These are phyloP conservation scores for Thuja plicata DNA, from an alignment of 83 land plant genomes.

Conservation along the genomic window DNA sequence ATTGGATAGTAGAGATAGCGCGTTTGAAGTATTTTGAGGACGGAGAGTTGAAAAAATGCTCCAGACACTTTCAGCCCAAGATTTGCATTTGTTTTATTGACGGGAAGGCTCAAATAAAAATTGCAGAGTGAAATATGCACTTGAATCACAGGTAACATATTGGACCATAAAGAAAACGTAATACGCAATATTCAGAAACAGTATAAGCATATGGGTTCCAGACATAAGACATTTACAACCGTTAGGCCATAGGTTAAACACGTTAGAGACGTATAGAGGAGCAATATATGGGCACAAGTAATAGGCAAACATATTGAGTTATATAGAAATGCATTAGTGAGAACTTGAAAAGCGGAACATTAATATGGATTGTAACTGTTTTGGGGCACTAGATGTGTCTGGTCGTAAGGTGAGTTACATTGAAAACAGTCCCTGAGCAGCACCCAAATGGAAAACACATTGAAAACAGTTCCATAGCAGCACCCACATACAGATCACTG, in stretches of 20 bases:
- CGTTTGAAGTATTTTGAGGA: neutral
- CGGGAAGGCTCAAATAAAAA: neutral
- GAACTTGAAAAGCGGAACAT: neutral
- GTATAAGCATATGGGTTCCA: neutral
- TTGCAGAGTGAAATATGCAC: neutral
- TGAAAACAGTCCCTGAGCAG: neutral
- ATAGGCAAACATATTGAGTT: neutral
- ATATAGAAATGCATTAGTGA: neutral
- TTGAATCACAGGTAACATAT: neutral
- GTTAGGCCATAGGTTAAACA: neutral
- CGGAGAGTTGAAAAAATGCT: neutral
- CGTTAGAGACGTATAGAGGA: neutral
- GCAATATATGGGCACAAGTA: neutral
- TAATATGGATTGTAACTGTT: neutral
- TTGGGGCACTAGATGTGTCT: neutral
- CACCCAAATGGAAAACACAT: neutral
- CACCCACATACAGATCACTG: constrained; percentile 2
- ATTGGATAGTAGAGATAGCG: neutral
- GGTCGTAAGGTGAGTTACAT: neutral
- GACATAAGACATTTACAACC: neutral
- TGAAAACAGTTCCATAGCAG: neutral
- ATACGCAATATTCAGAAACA: neutral
- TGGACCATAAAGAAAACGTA: neutral
- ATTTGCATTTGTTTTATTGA: neutral
- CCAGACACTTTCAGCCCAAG: neutral